These are phyloP conservation scores for Podospora pseudocomata DNA, from an alignment of 495 filamentous ascomycete genomes.

Conservation along the genomic window DNA sequence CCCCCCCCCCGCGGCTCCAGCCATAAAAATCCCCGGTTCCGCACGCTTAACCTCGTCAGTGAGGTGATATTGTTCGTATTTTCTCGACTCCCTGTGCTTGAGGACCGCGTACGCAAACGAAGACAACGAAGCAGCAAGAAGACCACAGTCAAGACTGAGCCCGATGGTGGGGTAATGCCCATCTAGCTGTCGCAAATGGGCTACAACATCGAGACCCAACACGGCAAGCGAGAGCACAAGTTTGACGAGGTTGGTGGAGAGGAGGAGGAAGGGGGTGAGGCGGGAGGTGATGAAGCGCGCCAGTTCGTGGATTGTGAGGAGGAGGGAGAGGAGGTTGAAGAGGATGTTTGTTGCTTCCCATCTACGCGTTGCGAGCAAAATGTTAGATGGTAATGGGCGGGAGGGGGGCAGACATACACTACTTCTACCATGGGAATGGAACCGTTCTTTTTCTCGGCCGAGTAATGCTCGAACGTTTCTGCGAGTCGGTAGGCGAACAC, in stretches of 20 bases:
- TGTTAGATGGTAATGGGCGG: neutral
- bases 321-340: slow-evolving; percentile 40
- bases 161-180: slow-evolving; percentile 43
- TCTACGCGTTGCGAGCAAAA: slow-evolving; percentile 21
- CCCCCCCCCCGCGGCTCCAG: too few species aligned
- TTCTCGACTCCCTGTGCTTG: slow-evolving; percentile 39
- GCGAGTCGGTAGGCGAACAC: slow-evolving; percentile 48
- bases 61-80: slow-evolving; percentile 44
- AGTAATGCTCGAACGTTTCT: slow-evolving; percentile 38
- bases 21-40: neutral
- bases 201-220: slow-evolving; percentile 44
- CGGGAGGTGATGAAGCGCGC: slow-evolving; percentile 41
- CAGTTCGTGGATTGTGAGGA: slow-evolving; percentile 41
- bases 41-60: slow-evolving; percentile 30
- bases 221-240: slow-evolving; percentile 39
- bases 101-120: slow-evolving; percentile 39
- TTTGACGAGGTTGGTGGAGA: slow-evolving; percentile 45
- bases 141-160: slow-evolving; percentile 38
- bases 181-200: slow-evolving; percentile 36
- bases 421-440: slow-evolving; percentile 42
- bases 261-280: slow-evolving; percentile 44
- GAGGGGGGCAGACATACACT: slow-evolving; percentile 35
- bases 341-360: slow-evolving; percentile 47
- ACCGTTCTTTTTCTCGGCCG: slow-evolving; percentile 35
- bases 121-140: slow-evolving; percentile 12